Base-by-base conservation (phyloP, 192 early-diverging fungal genomes). In the Coemansia sp. region DNA sequence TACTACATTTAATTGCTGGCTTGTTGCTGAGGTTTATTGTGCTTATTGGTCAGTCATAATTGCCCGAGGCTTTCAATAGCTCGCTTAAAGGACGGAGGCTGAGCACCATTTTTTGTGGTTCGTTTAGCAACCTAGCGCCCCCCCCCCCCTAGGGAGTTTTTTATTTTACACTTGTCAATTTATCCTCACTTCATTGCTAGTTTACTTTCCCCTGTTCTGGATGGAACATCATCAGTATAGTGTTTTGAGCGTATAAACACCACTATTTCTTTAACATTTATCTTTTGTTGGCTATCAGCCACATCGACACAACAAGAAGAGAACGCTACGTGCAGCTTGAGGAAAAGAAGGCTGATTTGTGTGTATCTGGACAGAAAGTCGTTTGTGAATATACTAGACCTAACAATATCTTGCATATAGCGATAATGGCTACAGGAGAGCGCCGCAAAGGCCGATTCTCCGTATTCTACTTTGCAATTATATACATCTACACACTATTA, bases 401-500 rank as follows among this genome's bases (percentile, higher is more conserved):
- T 14, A 52, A 53, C 63, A 52, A 22, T 22, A 22, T 8, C 14
- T 22, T 22, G 23, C 23, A 5, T 46, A 17, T 21, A 20, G 14
- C 30, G 10, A 59, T 51, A 36, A 65, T 65, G 63, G n/a, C 58
- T 31, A 60, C 17, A 14, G 29, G 60, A 21, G 30, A 46, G 63
- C 70, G 53, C 63, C 59, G 33, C 25, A 57, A 67, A 20, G 62
- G 78, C 9, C 73, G 78, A 31, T 81, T 81, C 39, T 81, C 78
- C 7, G 78, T 75, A 33, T 20, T 81, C 31, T 75, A 75, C 59
- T 76, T 82, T 76, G 74, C 55, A 21, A 51, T 74, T 14, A 70
- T 82, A 33, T 82, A 76, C 74, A 63, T 76, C 3, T 76, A 82
- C 58, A 82, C 80, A 14, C 68, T 73, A 24, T 30, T 70, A 23